Conservation (phyloP, 2,329 filamentous ascomycete species). For the Purpureocillium lavendulum region DNA sequence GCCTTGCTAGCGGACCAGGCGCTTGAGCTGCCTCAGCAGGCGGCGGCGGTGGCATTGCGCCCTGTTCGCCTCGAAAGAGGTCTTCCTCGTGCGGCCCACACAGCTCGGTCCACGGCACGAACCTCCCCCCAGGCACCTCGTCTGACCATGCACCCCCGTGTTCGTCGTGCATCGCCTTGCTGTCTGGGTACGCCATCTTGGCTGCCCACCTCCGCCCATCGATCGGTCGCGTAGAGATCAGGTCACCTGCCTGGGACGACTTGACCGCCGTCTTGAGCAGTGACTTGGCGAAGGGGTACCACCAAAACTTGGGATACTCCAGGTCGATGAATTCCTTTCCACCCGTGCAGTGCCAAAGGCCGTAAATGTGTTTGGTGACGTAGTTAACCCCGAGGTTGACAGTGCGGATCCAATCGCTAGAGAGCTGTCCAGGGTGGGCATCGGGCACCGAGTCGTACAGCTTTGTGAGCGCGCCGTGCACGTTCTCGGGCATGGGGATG, state of each 20-base stretch:
- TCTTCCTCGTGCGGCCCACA: constrained; percentile 15
- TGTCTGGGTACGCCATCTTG: constrained; percentile 8
- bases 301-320: constrained; percentile 29
- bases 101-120: constrained; percentile 17
- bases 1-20: background rate
- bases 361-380: constrained; percentile 25
- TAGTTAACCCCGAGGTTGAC: constrained; percentile 26
- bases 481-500: constrained; percentile 22
- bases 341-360: constrained; percentile 30
- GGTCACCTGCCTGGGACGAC: constrained; percentile 12
- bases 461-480: constrained; percentile 17
- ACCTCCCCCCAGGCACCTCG: constrained; percentile 11
- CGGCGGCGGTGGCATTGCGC: background rate
- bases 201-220: constrained; percentile 21
- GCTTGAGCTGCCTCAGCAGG: background rate
- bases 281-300: constrained; percentile 22
- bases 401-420: constrained; percentile 21
- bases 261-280: constrained; percentile 19
- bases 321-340: constrained; percentile 21
- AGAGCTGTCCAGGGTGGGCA: constrained; percentile 14
- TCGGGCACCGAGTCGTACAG: constrained; percentile 21
- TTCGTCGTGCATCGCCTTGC: constrained; percentile 4
- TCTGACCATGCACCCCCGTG: constrained; percentile 17
- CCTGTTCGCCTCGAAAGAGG: constrained; percentile 13
- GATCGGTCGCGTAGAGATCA: constrained; percentile 17